phyloP scores from a whole-genome alignment of 2,329 filamentous ascomycete species.

The Samsoniella hepiali region DNA sequence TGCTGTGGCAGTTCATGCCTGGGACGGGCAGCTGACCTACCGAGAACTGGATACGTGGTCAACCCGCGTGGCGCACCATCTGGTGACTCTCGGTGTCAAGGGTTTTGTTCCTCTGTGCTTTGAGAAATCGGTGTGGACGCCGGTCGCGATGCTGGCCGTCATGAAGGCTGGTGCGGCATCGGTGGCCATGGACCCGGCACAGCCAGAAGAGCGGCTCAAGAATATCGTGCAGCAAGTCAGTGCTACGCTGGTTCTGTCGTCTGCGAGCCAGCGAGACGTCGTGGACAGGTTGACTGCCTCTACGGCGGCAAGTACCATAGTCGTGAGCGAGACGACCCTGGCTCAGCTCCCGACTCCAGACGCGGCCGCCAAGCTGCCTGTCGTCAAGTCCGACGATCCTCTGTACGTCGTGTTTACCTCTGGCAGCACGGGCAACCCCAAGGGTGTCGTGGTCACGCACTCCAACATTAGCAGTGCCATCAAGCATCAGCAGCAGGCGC shows the following conservation, averaged over 20 bases:
- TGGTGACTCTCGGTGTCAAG: slow-evolving; percentile 1
- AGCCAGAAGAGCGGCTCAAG: slow-evolving; percentile 6
- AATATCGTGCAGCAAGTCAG: slow-evolving; percentile 2
- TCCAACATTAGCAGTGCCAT: slow-evolving; percentile 21
- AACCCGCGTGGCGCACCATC: slow-evolving; percentile 9
- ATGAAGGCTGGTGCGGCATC: slow-evolving; percentile 6
- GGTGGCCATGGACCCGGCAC: slow-evolving; percentile 7
- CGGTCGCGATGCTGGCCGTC: slow-evolving; percentile 9
- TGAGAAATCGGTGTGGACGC: slow-evolving; percentile 8
- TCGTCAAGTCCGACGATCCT: neutral
- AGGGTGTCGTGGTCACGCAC: slow-evolving; percentile 26
- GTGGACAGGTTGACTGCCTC: neutral
- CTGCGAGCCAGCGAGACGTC: neutral
- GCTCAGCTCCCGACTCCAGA: neutral
- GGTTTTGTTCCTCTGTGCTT: slow-evolving; percentile 7
- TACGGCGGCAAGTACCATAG: neutral
- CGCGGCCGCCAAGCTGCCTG: neutral
- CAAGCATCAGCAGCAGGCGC: slow-evolving; percentile 20
- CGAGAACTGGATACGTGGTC: slow-evolving; percentile 18
- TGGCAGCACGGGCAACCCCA: slow-evolving; percentile 22
- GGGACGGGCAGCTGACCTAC: slow-evolving; percentile 21
- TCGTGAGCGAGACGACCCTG: neutral
- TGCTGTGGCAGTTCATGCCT: slow-evolving; percentile 7
- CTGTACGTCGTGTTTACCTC: slow-evolving; percentile 24
- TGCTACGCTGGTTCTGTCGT: neutral